Evolutionary conservation across 768 basidiomycete genomes (phyloP).

Genomic region (Fibroporia radiculosa): DNA sequence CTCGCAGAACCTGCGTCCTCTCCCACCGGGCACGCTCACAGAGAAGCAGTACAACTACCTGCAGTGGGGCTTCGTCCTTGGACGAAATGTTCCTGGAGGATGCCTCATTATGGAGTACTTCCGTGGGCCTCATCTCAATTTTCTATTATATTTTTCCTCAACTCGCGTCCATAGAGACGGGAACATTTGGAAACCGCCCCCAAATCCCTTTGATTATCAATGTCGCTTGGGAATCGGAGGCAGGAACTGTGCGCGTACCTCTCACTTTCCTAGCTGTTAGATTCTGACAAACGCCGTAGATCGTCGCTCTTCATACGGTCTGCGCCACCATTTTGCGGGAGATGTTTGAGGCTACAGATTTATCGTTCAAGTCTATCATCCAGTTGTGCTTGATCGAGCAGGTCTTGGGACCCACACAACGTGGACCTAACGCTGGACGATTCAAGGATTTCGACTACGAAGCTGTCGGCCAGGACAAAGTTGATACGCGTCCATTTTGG

Average conservation of each 20-base stretch:
- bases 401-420: constrained; percentile 17
- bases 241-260: too few relatives aligned
- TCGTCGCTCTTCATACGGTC: too few relatives aligned
- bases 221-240: too few relatives aligned
- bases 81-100: too few relatives aligned
- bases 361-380: constrained; percentile 1
- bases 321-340: constrained; percentile 18
- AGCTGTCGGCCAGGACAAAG: constrained; percentile 9
- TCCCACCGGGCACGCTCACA: neutral
- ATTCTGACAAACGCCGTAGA: too few relatives aligned
- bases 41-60: neutral
- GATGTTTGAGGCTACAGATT: constrained; percentile 10
- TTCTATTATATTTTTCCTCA: too few relatives aligned
- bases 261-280: too few relatives aligned
- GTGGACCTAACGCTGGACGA: constrained; percentile 12
- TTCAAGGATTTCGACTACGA: constrained; percentile 18
- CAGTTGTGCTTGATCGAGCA: constrained; percentile 15
- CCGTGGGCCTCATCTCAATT: too few relatives aligned
- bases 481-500: constrained; percentile 20
- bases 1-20: neutral
- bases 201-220: too few relatives aligned
- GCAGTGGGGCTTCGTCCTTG: neutral
- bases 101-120: too few relatives aligned
- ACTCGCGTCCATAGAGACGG: too few relatives aligned
- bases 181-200: too few relatives aligned